These are phyloP conservation scores for Lichtheimia hyalospora DNA, from an alignment of 371 early-diverging fungal genomes.

Conservation along the genomic window DNA sequence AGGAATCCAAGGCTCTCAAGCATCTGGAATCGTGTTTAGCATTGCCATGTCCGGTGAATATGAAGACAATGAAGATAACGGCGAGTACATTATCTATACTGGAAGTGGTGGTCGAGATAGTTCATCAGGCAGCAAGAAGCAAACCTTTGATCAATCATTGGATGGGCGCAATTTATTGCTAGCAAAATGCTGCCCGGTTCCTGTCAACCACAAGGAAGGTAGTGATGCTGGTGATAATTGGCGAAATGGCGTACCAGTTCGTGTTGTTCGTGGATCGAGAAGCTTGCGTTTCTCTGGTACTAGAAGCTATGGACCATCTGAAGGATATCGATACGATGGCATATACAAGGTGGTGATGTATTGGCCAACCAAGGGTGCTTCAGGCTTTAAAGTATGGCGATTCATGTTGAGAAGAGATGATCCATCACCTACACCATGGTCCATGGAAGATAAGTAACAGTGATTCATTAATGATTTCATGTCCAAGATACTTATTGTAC, in stretches of 20 bases:
- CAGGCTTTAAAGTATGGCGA: conserved; percentile 45
- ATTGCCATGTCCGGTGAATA: conserved; percentile 55
- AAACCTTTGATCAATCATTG: conserved; percentile 5
- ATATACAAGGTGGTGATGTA: conserved; percentile 65
- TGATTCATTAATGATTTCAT: background rate
- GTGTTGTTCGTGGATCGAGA: conserved; percentile 2
- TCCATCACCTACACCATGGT: conserved; percentile 65
- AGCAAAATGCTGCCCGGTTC: conserved; percentile 3
- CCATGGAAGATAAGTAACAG: conserved; percentile 24
- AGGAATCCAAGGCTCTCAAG: conserved; percentile 8
- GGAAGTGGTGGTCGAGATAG: conserved; percentile 54
- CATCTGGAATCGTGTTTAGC: background rate
- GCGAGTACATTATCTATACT: conserved; percentile 57
- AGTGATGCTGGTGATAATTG: conserved; percentile 85
- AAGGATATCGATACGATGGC: conserved; percentile 68
- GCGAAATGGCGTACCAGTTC: conserved; percentile 73
- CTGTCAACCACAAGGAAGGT: conserved; percentile 54
- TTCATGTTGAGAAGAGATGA: conserved; percentile 66
- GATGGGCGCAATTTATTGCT: conserved; percentile 3
- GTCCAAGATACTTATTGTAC: background rate
- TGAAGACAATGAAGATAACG: conserved; percentile 57
- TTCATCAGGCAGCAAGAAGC: conserved; percentile 11
- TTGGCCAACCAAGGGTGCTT: conserved; percentile 53
- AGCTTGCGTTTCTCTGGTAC: background rate
- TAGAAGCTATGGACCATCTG: conserved; percentile 16